These are phyloP conservation scores for Curvularia sp. DNA, from an alignment of 2,329 filamentous ascomycete genomes.

Conservation along the genomic window DNA sequence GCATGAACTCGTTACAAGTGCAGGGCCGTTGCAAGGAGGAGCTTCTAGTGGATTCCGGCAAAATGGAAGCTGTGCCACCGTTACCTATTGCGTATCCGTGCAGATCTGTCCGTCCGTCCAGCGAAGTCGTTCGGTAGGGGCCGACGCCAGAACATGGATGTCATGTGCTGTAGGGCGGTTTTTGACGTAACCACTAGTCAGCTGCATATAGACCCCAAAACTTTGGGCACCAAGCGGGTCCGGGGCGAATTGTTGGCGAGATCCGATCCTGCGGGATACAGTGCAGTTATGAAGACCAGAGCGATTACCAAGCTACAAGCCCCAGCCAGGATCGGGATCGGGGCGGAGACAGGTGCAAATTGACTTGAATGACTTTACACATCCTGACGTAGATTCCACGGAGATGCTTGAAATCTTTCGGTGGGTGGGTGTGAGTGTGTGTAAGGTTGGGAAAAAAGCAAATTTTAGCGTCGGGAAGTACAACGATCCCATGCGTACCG, in stretches of 20 bases:
- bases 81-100: not conserved
- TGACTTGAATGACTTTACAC: not conserved
- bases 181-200: not conserved
- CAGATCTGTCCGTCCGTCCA: not conserved
- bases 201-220: not conserved
- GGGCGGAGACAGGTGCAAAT: not conserved
- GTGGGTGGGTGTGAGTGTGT: not conserved
- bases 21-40: not conserved
- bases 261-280: not conserved
- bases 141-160: not conserved
- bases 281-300: not conserved
- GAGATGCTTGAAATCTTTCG: not conserved
- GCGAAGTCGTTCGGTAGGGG: not conserved
- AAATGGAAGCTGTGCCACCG: not conserved
- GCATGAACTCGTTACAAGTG: not conserved
- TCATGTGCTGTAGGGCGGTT: not conserved
- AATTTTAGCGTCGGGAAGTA: not conserved
- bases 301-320: too few species aligned
- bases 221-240: not conserved
- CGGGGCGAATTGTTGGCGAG: not conserved
- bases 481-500: conserved; percentile 4
- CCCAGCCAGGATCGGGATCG: not conserved
- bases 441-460: not conserved
- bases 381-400: not conserved
- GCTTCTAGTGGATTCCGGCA: not conserved